Percentiles rank a stretch among this genome's conserved stretches.
Conservation (phyloP, 345 rosid species). For the Microthlaspi erraticum region DNA sequence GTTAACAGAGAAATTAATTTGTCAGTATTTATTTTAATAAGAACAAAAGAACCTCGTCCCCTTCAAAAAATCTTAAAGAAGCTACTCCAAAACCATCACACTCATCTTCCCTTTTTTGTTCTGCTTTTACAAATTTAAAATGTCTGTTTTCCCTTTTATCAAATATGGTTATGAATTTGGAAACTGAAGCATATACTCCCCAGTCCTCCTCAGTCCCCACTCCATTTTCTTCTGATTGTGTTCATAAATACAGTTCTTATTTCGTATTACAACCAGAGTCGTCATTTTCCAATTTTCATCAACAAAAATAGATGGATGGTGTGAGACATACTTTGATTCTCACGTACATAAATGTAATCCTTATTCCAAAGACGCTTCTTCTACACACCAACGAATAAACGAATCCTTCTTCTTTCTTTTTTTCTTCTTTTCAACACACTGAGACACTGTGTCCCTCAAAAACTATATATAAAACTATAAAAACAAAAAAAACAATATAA, state of each 20-base stretch:
- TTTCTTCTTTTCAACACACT: constrained; percentile 26
- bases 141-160: not conserved
- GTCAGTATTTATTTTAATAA: not conserved
- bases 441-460: constrained; percentile 13
- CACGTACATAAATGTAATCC: constrained; percentile 7
- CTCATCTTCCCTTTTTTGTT: constrained; percentile 8
- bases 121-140: not conserved
- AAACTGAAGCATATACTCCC: no score
- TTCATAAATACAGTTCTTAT: no score
- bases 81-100: constrained; percentile 26
- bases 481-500: not conserved
- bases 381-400: constrained; percentile 41
- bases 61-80: constrained; percentile 15
- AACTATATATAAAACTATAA: constrained; percentile 3
- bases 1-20: not conserved
- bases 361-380: constrained; percentile 34
- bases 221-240: no score
- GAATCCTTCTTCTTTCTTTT: constrained; percentile 16
- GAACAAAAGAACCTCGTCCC: constrained; percentile 24
- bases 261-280: no score
- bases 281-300: not conserved
- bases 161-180: not conserved
- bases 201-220: no score
- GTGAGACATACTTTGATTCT: constrained; percentile 14
- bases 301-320: constrained; percentile 7